Conservation (phyloP, 805 yeast species). For the Blastobotrys peoriensis region DNA sequence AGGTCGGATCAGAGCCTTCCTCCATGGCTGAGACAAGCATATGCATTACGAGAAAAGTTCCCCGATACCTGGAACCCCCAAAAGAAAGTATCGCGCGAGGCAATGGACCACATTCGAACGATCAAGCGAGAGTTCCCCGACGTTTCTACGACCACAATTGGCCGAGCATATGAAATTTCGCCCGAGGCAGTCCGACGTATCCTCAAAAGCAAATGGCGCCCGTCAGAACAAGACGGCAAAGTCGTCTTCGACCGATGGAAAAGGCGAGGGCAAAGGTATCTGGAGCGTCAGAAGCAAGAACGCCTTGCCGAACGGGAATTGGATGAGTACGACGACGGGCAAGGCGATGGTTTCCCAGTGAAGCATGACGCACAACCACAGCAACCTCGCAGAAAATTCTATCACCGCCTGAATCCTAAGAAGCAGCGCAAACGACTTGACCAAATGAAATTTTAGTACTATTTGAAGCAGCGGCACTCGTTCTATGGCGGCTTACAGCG, state of each 20-base stretch:
- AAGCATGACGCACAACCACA: too few relatives aligned
- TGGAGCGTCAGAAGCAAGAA: too few relatives aligned
- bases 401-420: too few relatives aligned
- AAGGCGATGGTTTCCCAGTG: too few relatives aligned
- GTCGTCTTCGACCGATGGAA: slow-evolving; percentile 47
- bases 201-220: slow-evolving; percentile 69
- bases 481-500: too few relatives aligned
- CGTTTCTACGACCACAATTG: slow-evolving; percentile 52
- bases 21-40: slow-evolving; percentile 66
- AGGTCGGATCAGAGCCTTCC: slow-evolving; percentile 39
- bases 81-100: slow-evolving; percentile 58
- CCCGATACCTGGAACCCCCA: slow-evolving; percentile 60
- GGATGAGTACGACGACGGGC: too few relatives aligned
- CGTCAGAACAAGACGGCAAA: slow-evolving; percentile 48
- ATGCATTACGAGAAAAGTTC: slow-evolving; percentile 56
- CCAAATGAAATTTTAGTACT: too few relatives aligned
- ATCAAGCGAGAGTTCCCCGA: slow-evolving; percentile 53
- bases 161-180: slow-evolving; percentile 59
- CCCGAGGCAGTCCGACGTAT: slow-evolving; percentile 82
- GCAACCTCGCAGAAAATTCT: too few relatives aligned
- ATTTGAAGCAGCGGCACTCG: too few relatives aligned
- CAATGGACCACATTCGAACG: slow-evolving; percentile 58
- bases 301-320: too few relatives aligned
- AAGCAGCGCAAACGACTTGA: too few relatives aligned
- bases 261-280: slow-evolving; percentile 41